Evolutionary conservation across 805 yeast species (phyloP).

Genomic region (Saccharomycopsis sp.): DNA sequence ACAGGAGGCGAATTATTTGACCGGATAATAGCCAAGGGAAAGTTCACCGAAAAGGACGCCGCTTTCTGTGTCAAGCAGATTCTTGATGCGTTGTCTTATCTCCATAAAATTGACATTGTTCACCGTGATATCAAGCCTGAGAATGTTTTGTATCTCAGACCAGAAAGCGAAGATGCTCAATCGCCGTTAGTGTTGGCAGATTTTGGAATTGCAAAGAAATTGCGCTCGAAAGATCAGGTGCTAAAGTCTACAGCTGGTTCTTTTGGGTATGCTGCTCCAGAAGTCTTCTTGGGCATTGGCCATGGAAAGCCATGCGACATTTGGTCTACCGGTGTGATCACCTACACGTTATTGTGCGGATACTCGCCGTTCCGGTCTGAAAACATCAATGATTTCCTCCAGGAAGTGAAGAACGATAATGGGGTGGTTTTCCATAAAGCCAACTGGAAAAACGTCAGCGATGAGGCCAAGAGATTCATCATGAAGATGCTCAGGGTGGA

Average conservation of each 20-base stretch:
- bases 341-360: conserved; percentile 86
- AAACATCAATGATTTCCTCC: conserved; percentile 69
- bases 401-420: conserved; percentile 64
- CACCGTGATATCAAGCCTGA: conserved; percentile 96
- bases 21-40: conserved; percentile 71
- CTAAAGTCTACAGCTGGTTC: conserved; percentile 80
- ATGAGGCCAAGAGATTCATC: conserved; percentile 76
- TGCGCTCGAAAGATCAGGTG: conserved; percentile 52
- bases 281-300: conserved; percentile 71
- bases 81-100: conserved; percentile 68
- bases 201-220: conserved; percentile 87
- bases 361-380: conserved; percentile 89
- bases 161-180: conserved; percentile 38
- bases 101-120: conserved; percentile 73
- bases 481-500: conserved; percentile 60
- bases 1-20: conserved; percentile 96
- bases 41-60: conserved; percentile 87
- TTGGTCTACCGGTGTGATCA: conserved; percentile 92
- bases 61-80: conserved; percentile 67
- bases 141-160: conserved; percentile 68
- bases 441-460: conserved; percentile 79
- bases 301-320: conserved; percentile 95
- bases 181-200: conserved; percentile 85
- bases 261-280: conserved; percentile 97
- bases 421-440: conserved; percentile 77